Conservation (phyloP, 805 yeast genomes). For the Candida odintsovae region DNA sequence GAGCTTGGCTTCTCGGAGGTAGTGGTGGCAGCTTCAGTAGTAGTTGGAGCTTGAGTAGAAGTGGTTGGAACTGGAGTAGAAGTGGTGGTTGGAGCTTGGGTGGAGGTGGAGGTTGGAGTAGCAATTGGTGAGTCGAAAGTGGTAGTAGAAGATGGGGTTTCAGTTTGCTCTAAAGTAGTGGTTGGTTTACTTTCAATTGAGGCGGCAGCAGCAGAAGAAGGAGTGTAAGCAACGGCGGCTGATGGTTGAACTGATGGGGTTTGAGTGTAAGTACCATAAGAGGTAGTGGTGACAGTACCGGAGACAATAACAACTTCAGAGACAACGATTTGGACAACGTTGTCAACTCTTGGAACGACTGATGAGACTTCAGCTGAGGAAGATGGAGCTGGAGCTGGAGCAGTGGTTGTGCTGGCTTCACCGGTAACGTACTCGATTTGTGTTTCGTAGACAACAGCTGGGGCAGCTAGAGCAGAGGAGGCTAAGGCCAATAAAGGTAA, state of each 20-base stretch:
- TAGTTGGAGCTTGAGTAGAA: conserved; percentile 6
- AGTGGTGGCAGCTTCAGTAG: conserved; percentile 5
- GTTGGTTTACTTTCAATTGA: conserved; percentile 15
- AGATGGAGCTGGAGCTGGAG: conserved; percentile 12
- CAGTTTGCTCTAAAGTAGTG: conserved; percentile 19
- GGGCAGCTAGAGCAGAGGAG: conserved; percentile 22
- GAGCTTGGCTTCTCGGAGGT: conserved; percentile 14
- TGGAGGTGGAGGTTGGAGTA: conserved; percentile 10
- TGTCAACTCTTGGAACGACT: conserved; percentile 18
- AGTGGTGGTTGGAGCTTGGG: conserved; percentile 14
- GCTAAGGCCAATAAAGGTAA: conserved; percentile 21
- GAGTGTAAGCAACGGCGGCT: conserved; percentile 2
- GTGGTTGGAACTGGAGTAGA: no score
- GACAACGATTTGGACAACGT: conserved; percentile 19
- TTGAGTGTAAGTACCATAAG: conserved; percentile 17
- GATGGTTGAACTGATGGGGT: conserved; percentile 14
- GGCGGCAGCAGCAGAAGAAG: conserved; percentile 9
- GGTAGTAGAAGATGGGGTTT: conserved; percentile 3
- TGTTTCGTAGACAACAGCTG: conserved; percentile 23
- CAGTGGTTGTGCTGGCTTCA: conserved; percentile 11
- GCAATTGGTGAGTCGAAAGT: conserved; percentile 13
- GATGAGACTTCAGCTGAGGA: background rate
- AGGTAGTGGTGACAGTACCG: conserved; percentile 19
- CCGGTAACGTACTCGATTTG: conserved; percentile 23
- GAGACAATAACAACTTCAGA: conserved; percentile 18